These are phyloP conservation scores for Asterionellopsis glacialis DNA, from an alignment of 108 stramenopile genomes.

Conservation along the genomic window DNA sequence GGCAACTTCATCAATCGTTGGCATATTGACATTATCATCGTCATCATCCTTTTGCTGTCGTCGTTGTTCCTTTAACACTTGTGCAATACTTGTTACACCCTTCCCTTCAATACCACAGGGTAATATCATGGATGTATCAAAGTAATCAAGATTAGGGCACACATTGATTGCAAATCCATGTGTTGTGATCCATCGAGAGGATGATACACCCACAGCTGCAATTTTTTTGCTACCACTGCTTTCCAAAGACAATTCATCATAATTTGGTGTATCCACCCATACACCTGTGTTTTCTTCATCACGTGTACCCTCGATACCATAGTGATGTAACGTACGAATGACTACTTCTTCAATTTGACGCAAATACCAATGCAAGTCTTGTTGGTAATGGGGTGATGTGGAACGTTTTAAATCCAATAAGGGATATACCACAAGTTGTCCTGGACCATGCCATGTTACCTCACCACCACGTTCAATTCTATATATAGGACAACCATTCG, in stretches of 20 bases:
- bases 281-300: constrained; percentile 68
- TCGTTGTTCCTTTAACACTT: constrained; percentile 36
- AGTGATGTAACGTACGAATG: constrained; percentile 60
- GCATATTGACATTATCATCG: not conserved
- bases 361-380: constrained; percentile 97
- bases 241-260: constrained; percentile 57
- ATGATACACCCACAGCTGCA: constrained; percentile 88
- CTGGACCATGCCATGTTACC: constrained; percentile 98
- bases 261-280: constrained; percentile 26
- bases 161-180: constrained; percentile 99
- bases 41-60: not conserved
- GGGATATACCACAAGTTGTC: constrained; percentile 95
- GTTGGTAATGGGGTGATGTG: constrained; percentile 46
- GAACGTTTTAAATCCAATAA: constrained; percentile 74
- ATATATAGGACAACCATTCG: constrained; percentile 74
- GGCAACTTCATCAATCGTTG: constrained; percentile 27
- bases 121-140: constrained; percentile 69
- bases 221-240: constrained; percentile 71
- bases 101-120: constrained; percentile 80
- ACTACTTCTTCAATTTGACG: constrained; percentile 88
- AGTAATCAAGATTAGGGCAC: constrained; percentile 63
- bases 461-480: constrained; percentile 96
- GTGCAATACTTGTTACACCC: constrained; percentile 73
- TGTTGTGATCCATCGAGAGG: constrained; percentile 93
- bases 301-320: constrained; percentile 51